These are phyloP conservation scores for Populus hybrid DNA, from an alignment of 441 rosid genomes.

Conservation along the genomic window DNA sequence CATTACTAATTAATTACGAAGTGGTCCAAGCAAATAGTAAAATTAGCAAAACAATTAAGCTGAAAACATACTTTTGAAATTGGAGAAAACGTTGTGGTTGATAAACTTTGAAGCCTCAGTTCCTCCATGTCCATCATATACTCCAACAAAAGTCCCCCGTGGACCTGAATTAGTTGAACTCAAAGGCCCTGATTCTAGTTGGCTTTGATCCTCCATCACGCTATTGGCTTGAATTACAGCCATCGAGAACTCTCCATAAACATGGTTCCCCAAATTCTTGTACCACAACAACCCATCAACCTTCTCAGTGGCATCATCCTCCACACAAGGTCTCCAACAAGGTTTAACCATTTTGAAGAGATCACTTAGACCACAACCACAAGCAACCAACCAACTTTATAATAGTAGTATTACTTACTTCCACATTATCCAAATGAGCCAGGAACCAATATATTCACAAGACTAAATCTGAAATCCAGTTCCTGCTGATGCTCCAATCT, in stretches of 20 bases:
- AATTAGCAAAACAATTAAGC: constrained; percentile 4
- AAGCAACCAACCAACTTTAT: constrained; percentile 3
- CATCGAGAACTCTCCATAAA: constrained; percentile 76
- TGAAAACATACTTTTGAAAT: constrained; percentile 57
- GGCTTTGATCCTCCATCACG: constrained; percentile 77
- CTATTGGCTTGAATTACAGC: constrained; percentile 81
- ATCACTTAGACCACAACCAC: constrained; percentile 6
- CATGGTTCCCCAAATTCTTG: constrained; percentile 63
- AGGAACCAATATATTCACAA: constrained; percentile 17
- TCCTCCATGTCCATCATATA: constrained; percentile 95
- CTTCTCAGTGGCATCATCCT: constrained; percentile 35
- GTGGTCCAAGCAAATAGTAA: constrained; percentile 6
- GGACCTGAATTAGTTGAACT: constrained; percentile 41
- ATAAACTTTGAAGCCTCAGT: constrained; percentile 68
- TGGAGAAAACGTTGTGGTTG: constrained; percentile 52
- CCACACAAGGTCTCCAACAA: constrained; percentile 56
- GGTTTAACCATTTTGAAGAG: constrained; percentile 51
- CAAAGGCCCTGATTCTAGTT: constrained; percentile 75
- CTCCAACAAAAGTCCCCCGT: constrained; percentile 69
- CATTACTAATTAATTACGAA: too few species aligned
- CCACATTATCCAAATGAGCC: constrained; percentile 18
- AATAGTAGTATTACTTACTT: neutral
- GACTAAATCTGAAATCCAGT: constrained; percentile 18
- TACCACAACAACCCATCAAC: constrained; percentile 69
- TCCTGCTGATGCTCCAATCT: constrained; percentile 16